phyloP scores from a whole-genome alignment of 371 early-diverging fungal genomes.

The Syncephalastrum contaminatum region DNA sequence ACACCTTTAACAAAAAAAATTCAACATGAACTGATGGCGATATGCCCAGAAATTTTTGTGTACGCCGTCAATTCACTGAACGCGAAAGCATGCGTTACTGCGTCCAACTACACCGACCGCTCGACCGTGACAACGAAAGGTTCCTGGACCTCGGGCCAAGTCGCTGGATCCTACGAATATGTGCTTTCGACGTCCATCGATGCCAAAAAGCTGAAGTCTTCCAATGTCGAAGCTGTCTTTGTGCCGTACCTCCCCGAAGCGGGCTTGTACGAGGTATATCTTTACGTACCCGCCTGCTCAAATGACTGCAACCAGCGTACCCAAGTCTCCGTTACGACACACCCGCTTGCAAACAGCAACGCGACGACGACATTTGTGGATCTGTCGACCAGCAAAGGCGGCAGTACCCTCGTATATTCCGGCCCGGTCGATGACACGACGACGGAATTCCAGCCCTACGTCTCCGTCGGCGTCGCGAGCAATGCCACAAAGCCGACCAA shows the following conservation, averaged over 20 bases:
- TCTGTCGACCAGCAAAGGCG: constrained; percentile 24
- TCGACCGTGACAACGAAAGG: constrained; percentile 24
- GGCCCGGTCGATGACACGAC: constrained; percentile 50
- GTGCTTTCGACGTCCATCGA: constrained; percentile 24
- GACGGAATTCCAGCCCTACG: constrained; percentile 45
- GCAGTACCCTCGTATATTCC: constrained; percentile 36
- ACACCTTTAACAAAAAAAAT: background rate
- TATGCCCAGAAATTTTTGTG: constrained; percentile 21
- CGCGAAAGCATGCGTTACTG: constrained; percentile 12
- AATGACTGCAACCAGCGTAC: constrained; percentile 49
- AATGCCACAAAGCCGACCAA: constrained; percentile 21
- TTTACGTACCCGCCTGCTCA: constrained; percentile 63
- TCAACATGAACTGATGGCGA: background rate
- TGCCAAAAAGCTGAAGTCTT: constrained; percentile 16
- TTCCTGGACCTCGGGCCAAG: constrained; percentile 15
- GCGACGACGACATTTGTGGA: constrained; percentile 9
- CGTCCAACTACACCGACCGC: constrained; percentile 5
- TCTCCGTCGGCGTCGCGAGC: constrained; percentile 32
- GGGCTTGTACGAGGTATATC: constrained; percentile 62
- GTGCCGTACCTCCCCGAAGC: constrained; percentile 62
- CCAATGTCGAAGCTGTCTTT: constrained; percentile 44
- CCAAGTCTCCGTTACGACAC: constrained; percentile 34
- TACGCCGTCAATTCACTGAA: constrained; percentile 17
- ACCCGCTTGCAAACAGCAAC: constrained; percentile 13
- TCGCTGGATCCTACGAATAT: constrained; percentile 22